Evolutionary conservation across 192 early-diverging fungal species (phyloP).

Genomic region (Gigaspora rosea): DNA sequence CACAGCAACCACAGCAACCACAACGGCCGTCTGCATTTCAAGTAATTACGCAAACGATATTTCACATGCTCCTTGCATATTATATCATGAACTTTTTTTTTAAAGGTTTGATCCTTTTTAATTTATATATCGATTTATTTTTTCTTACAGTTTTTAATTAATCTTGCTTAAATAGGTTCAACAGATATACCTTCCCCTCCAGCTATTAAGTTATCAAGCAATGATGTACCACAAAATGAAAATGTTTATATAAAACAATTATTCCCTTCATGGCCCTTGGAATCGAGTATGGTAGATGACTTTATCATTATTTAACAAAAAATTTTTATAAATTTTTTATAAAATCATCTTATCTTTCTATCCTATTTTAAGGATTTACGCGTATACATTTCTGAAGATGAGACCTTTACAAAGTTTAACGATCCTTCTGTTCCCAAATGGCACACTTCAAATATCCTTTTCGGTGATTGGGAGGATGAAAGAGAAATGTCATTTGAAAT

Average conservation of each 20-base stretch:
- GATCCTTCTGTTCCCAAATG: slow-evolving; percentile 45
- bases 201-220: background rate
- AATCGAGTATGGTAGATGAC: background rate
- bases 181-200: background rate
- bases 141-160: background rate
- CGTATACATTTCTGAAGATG: slow-evolving; percentile 51
- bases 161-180: background rate
- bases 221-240: background rate
- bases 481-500: slow-evolving; percentile 48
- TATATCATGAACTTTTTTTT: background rate
- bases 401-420: slow-evolving; percentile 45
- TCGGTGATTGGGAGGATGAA: slow-evolving; percentile 48
- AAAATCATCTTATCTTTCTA: background rate
- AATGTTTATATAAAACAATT: background rate
- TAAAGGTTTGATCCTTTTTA: background rate
- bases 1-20: background rate
- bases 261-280: background rate
- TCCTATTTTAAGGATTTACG: slow-evolving; percentile 42
- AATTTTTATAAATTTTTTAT: background rate
- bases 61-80: background rate
- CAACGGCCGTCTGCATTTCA: background rate
- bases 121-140: background rate
- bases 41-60: background rate
- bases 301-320: background rate
- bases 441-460: slow-evolving; percentile 41